Conservation (phyloP, 2,329 filamentous ascomycete genomes). For the Colletotrichum theobromicola region DNA sequence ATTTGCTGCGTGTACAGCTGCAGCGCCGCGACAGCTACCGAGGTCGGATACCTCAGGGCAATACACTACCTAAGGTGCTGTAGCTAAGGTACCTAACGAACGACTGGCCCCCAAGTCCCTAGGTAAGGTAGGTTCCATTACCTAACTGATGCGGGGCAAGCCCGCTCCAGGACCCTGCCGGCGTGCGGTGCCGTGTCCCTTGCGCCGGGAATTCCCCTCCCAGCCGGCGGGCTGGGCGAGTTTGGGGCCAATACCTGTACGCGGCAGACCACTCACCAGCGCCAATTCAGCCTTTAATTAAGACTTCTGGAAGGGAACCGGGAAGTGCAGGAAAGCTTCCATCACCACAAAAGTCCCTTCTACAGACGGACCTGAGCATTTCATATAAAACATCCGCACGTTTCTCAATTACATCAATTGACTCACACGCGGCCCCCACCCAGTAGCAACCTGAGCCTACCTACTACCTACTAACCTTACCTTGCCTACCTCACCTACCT, state of each 20-base stretch:
- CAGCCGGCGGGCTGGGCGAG: neutral
- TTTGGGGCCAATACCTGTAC: neutral
- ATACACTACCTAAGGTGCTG: neutral
- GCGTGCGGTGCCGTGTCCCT: neutral
- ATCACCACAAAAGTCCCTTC: neutral
- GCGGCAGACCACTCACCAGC: neutral
- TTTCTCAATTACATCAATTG: neutral
- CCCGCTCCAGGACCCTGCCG: neutral
- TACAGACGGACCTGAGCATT: neutral
- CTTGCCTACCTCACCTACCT: neutral
- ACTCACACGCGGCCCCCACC: neutral
- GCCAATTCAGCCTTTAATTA: slow-evolving; percentile 14
- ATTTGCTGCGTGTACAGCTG: neutral
- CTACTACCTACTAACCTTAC: neutral
- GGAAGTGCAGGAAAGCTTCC: neutral
- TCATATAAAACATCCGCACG: neutral
- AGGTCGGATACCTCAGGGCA: neutral
- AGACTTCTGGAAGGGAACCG: neutral
- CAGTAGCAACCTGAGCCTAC: neutral
- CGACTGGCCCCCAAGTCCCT: too few species aligned
- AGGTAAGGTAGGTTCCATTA: neutral
- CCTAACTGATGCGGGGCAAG: neutral
- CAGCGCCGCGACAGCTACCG: neutral
- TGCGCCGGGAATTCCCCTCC: slow-evolving; percentile 17
- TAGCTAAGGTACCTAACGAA: too few species aligned